Evolutionary conservation across 805 yeast species (phyloP).

Genomic region (Helenozyma rhizophorensis): DNA sequence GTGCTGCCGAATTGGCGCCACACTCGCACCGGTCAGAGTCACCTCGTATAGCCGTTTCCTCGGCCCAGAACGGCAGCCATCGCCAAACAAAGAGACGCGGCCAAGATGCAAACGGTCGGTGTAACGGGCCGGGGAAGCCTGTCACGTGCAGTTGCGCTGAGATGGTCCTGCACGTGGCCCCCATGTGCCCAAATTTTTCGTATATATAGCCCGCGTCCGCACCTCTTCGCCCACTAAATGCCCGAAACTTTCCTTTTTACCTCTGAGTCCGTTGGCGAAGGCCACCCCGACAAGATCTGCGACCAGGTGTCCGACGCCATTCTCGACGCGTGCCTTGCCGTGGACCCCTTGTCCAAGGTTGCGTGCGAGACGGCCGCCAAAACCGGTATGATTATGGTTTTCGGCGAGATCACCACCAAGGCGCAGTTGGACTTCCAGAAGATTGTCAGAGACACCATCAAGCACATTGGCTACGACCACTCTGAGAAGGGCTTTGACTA

Average conservation of each 20-base stretch:
- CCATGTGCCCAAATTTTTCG: not conserved
- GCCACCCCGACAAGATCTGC: constrained; percentile 94
- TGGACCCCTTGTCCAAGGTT: constrained; percentile 96
- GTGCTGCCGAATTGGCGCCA: too few species aligned
- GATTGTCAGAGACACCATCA: constrained; percentile 95
- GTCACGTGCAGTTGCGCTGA: too few species aligned
- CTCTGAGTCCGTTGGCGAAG: constrained; percentile 91
- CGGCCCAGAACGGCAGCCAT: too few species aligned
- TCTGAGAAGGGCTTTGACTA: constrained; percentile 97
- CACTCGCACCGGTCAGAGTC: too few species aligned
- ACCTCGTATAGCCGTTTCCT: too few species aligned
- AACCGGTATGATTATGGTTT: constrained; percentile 99
- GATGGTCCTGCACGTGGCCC: not conserved
- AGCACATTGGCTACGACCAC: constrained; percentile 96
- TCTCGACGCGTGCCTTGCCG: constrained; percentile 93
- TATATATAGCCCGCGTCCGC: too few species aligned
- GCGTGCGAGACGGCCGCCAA: constrained; percentile 99
- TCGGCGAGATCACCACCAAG: constrained; percentile 98
- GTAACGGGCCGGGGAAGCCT: too few species aligned
- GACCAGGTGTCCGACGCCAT: constrained; percentile 99
- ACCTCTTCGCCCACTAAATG: constrained; percentile 5
- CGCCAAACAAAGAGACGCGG: too few species aligned
- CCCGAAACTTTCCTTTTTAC: constrained; percentile 57
- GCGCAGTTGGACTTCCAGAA: constrained; percentile 95
- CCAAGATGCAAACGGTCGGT: too few species aligned